A percentile compares a stretch with the other conserved stretches of the same genome.
Evolutionary conservation across 2,329 filamentous ascomycete species (phyloP).

Genomic region (Biscogniauxia marginata): DNA sequence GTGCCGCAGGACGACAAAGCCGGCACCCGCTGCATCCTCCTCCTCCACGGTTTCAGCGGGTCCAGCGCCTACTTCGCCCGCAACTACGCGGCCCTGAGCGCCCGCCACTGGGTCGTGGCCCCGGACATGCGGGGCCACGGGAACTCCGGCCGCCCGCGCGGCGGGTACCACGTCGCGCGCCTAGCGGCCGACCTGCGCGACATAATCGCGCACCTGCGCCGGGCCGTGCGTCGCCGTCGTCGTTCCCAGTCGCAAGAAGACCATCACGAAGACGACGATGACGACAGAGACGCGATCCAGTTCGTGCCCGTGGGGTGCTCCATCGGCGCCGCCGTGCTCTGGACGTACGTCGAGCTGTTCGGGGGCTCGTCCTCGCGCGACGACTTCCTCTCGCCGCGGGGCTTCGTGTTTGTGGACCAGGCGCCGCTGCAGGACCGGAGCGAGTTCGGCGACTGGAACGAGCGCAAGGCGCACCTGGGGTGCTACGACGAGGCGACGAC

Average conservation of each 20-base stretch:
- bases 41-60: conserved; percentile 42
- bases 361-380: conserved; percentile 15
- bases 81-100: conserved; percentile 31
- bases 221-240: too few species aligned
- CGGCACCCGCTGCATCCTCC: conserved; percentile 31
- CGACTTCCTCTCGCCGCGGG: conserved; percentile 27
- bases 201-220: conserved; percentile 30
- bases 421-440: conserved; percentile 40
- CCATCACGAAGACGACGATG: conserved; percentile 3
- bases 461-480: conserved; percentile 30
- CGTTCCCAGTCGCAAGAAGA: neutral
- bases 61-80: conserved; percentile 39
- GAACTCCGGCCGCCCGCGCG: conserved; percentile 28
- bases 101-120: conserved; percentile 36
- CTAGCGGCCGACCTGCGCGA: conserved; percentile 38
- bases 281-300: neutral
- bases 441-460: conserved; percentile 33
- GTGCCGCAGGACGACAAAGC: conserved; percentile 6
- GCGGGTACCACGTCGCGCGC: conserved; percentile 41
- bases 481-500: conserved; percentile 40
- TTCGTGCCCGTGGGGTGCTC: conserved; percentile 39
- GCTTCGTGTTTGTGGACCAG: conserved; percentile 40
- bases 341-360: conserved; percentile 41
- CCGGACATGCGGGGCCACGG: conserved; percentile 42
- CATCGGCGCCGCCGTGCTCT: conserved; percentile 40